A percentile compares a stretch with the other conserved stretches of the same genome.
Evolutionary conservation across 176 grass and related monocot genomes (phyloP).

Genomic region (Dendrocalamus sinicus): DNA sequence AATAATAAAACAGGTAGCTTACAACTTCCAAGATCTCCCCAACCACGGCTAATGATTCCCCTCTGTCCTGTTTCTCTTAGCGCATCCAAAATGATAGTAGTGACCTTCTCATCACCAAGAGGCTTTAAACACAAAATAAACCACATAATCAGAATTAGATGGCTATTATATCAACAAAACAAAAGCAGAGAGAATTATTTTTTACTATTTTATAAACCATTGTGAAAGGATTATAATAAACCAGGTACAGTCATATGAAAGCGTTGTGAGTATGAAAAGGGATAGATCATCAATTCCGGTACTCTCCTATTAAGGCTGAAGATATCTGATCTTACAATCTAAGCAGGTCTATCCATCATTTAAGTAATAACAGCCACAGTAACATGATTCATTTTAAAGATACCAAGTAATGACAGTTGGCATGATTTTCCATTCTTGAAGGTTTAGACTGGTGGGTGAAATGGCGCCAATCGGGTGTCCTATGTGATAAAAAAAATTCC

Average conservation of each 20-base stretch:
- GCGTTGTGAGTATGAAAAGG: background rate
- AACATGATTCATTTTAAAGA: slow-evolving; percentile 1
- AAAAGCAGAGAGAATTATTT: background rate
- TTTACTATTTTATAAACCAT: slow-evolving; percentile 3
- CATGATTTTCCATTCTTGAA: slow-evolving; percentile 14
- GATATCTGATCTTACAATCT: background rate
- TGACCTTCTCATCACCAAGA: slow-evolving; percentile 93
- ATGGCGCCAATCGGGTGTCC: too few species aligned
- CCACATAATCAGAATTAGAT: slow-evolving; percentile 39
- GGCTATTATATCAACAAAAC: background rate
- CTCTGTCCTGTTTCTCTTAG: slow-evolving; percentile 91
- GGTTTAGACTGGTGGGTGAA: background rate
- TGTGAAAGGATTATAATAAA: slow-evolving; percentile 13
- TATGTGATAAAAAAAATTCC: too few species aligned
- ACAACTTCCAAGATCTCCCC: slow-evolving; percentile 94
- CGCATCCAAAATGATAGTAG: slow-evolving; percentile 77
- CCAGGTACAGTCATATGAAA: background rate
- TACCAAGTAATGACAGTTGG: background rate
- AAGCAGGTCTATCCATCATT: slow-evolving; percentile 24
- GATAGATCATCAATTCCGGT: background rate
- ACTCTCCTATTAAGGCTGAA: background rate
- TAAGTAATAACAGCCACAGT: slow-evolving; percentile 14
- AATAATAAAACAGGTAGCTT: slow-evolving; percentile 51
- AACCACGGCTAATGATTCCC: slow-evolving; percentile 93
- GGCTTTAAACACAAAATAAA: slow-evolving; percentile 66